phyloP scores from a whole-genome alignment of 495 filamentous ascomycete species.

The Penicillium malachiteum region DNA sequence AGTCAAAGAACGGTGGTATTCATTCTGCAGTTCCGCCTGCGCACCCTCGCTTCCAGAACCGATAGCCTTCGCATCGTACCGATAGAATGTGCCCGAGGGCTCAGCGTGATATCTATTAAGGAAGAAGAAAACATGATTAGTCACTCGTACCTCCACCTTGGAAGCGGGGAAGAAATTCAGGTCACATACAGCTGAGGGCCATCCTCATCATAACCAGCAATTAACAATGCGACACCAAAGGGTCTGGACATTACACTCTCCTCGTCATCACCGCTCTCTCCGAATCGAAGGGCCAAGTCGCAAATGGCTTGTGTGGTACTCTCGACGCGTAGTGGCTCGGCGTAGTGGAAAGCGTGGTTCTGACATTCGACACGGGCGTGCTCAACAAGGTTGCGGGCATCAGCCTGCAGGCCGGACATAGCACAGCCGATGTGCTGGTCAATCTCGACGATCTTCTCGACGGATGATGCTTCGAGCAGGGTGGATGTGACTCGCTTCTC shows the following conservation, averaged over 20 bases:
- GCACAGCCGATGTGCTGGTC: conserved; percentile 98
- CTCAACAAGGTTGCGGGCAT: conserved; percentile 94
- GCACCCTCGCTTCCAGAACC: conserved; percentile 95
- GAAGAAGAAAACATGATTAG: not conserved
- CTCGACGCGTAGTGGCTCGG: conserved; percentile 90
- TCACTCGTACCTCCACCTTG: not conserved
- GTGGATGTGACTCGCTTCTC: conserved; percentile 98
- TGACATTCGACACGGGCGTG: conserved; percentile 97
- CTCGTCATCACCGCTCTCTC: conserved; percentile 95
- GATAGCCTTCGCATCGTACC: conserved; percentile 98
- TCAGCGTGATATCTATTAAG: conserved; percentile 83
- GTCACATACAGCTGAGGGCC: conserved; percentile 78
- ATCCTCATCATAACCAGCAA: conserved; percentile 96
- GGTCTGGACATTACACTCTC: conserved; percentile 97
- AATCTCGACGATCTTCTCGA: conserved; percentile 99
- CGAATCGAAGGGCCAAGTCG: conserved; percentile 93
- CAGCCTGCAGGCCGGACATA: conserved; percentile 96
- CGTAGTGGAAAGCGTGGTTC: conserved; percentile 95
- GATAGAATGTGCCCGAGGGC: conserved; percentile 96
- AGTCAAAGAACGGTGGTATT: conserved; percentile 97
- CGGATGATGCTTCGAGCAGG: conserved; percentile 92
- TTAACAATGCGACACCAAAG: conserved; percentile 94
- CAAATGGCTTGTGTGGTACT: conserved; percentile 98
- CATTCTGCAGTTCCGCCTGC: conserved; percentile 96
- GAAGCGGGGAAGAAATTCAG: not conserved